Evolutionary conservation across 495 filamentous ascomycete species (phyloP).

Genomic region (Friedmanniomyces endolithicus): DNA sequence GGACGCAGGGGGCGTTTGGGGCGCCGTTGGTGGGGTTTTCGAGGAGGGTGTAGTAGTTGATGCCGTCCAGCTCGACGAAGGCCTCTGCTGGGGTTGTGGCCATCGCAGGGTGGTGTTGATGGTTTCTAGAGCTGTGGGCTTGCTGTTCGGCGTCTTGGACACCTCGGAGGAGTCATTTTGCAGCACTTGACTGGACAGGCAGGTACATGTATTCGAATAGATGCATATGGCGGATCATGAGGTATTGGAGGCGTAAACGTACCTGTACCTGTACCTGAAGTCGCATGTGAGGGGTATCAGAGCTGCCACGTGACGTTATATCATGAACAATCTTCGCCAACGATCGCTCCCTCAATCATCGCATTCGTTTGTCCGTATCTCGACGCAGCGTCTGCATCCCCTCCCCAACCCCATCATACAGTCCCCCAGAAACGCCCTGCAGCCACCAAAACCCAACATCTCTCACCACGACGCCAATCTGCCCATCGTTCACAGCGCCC

Average conservation of each 20-base stretch:
- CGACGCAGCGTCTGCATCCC: conserved; percentile 34
- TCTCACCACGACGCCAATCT: conserved; percentile 39
- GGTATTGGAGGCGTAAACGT: no score
- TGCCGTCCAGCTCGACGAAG: conserved; percentile 12
- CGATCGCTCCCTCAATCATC: neutral
- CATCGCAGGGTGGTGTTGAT: neutral
- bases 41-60: conserved; percentile 18
- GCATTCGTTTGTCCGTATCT: neutral
- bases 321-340: neutral
- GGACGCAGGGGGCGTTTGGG: conserved; percentile 8
- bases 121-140: no score
- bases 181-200: no score
- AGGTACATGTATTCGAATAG: no score
- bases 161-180: no score
- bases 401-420: conserved; percentile 53
- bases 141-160: no score
- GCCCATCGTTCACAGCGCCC: conserved; percentile 44
- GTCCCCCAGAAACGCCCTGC: conserved; percentile 46
- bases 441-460: conserved; percentile 44
- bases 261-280: neutral
- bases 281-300: neutral
- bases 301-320: neutral
- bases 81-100: neutral
- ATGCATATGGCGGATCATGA: no score
- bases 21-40: neutral